Evolutionary conservation across 75 land plant genomes (phyloP), one percentile per base, ranked within the genome.

Genomic region (Gnetum montanum): DNA sequence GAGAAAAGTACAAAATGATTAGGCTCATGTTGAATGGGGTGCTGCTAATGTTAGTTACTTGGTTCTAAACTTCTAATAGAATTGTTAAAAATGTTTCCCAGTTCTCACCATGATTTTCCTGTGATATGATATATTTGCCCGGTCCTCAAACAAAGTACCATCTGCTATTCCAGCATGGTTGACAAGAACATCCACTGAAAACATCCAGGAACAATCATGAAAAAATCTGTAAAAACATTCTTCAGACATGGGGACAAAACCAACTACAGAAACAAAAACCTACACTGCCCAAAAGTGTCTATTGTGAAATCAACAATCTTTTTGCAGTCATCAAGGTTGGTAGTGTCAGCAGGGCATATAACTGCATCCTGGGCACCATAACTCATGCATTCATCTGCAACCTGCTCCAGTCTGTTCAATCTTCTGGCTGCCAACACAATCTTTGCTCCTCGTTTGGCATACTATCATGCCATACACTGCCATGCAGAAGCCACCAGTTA

Each of bases 91-190:
- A n/a, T n/a, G n/a, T n/a, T n/a, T n/a, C n/a, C n/a, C n/a, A n/a
- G n/a, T n/a, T n/a, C n/a, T 52, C 54, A 71, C 74, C 70, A 71
- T 11, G 24, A 56, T 31, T 27, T 41, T 47, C 31, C 34, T 55
- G 36, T 67, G 60, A 8, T 53, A 20, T 0, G 34, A 1, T 11
- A 53, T 5, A 37, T 24, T 43, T 8, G 37, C 29, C 30, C 43
- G 59, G 37, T 71, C 74, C 30, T 67, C 74, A 51, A 71, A 71
- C 10, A 69, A 60, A 0, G 50, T 23, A 35, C 56, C 61, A 10
- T 28, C 47, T 10, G 64, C 63, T 29, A 31, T 60, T 11, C 71
- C 74, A 26, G 74, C 74, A 60, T 71, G 60, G 71, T 71, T 71
- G 41, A 71, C 74, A 16, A 71, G 50, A 27, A 71, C 57, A 49